Conservation (phyloP, 2,329 filamentous ascomycete species). For the Aspergillus hiratsukae region DNA sequence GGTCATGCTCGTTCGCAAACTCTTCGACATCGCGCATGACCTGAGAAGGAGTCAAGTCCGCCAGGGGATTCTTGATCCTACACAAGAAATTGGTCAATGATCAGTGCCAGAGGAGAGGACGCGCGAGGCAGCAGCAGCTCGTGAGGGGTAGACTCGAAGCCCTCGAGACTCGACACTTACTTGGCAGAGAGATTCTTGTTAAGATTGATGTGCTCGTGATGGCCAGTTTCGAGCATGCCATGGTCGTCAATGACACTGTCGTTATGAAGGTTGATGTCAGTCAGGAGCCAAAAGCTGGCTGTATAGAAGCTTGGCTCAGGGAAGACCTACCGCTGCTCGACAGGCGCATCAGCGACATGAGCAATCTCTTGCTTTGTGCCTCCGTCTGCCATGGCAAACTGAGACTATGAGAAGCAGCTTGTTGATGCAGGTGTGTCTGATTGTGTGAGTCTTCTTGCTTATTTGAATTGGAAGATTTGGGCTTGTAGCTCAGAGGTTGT, state of each 20-base stretch:
- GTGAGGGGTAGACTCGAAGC: not conserved
- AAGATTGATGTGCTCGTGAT: conserved; percentile 21
- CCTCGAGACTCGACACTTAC: conserved; percentile 12
- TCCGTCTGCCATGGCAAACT: conserved; percentile 11
- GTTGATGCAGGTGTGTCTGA: not conserved
- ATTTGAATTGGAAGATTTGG: not conserved
- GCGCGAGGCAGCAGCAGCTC: not conserved
- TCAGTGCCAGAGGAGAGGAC: not conserved
- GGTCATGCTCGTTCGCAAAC: conserved; percentile 38
- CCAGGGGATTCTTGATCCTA: conserved; percentile 46
- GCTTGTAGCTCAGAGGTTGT: not conserved
- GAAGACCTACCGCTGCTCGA: conserved; percentile 11
- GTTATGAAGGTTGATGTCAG: not conserved
- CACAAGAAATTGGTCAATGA: not conserved
- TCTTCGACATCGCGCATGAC: conserved; percentile 41
- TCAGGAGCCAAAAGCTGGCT: not conserved
- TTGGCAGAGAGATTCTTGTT: conserved; percentile 27
- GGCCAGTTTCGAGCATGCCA: conserved; percentile 18
- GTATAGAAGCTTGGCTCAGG: not conserved
- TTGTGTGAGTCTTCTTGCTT: not conserved
- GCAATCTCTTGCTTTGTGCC: conserved; percentile 5
- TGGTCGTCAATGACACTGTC: conserved; percentile 9
- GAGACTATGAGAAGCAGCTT: not conserved
- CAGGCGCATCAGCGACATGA: conserved; percentile 1
- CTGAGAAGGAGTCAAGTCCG: conserved; percentile 34